Evolutionary conservation across 345 rosid genomes (phyloP).

Genomic region (Eucalyptus tenuipes): DNA sequence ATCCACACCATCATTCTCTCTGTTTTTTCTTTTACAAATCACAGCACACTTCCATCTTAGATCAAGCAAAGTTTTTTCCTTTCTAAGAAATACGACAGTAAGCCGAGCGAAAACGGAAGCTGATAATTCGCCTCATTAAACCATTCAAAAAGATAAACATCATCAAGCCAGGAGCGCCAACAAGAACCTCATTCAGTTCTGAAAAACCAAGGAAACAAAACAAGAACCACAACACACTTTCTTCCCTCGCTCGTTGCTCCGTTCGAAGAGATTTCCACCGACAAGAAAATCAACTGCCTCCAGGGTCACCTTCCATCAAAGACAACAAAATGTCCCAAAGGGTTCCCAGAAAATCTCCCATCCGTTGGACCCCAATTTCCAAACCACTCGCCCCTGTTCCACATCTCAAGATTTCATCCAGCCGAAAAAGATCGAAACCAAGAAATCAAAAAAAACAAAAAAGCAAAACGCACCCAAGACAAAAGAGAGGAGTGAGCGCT

Average conservation of each 20-base stretch:
- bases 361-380: background rate
- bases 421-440: background rate
- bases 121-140: background rate
- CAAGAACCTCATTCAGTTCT: background rate
- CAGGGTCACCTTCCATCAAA: background rate
- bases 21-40: background rate
- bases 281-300: background rate
- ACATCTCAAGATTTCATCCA: background rate
- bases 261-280: background rate
- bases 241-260: background rate
- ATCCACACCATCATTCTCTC: background rate
- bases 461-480: background rate
- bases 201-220: background rate
- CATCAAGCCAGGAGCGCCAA: background rate
- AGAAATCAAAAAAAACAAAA: background rate
- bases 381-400: background rate
- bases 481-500: constrained; percentile 7
- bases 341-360: background rate
- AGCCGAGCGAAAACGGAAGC: background rate
- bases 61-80: background rate
- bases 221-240: background rate
- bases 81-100: background rate
- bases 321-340: background rate
- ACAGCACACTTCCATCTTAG: background rate
- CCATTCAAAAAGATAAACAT: background rate